Base-by-base conservation (phyloP, 2,329 filamentous ascomycete species). In the Erysiphe pulchra region DNA sequence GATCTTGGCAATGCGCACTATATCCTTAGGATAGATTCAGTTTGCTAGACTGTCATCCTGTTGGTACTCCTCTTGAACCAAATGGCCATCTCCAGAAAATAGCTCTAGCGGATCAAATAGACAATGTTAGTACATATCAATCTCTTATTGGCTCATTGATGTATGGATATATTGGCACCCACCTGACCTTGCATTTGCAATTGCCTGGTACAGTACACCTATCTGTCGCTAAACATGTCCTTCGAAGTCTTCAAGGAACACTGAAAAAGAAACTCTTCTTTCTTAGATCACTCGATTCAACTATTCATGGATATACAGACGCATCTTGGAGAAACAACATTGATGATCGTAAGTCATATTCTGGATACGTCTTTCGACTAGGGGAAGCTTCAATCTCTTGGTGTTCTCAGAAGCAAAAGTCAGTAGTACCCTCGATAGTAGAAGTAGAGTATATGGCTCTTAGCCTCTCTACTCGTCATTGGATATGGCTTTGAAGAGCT, bases 261-360 rank as follows among this genome's bases (percentile, higher is more conserved):
- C 14, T 39, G 10, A 10, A 39, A 4, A n/a, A 39, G 14, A 39
- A n/a, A 9, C 36, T 39, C 17, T 14, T 14, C n/a, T 39, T 39
- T 39, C n/a, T 5, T 39, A 39, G 2, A n/a, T 10, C 14, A 14
- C 36, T n/a, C 17, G 36, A 39, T 18, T 39, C 36, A 16, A 39
- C 36, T 10, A 16, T 39, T 39, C 36, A 39, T 18, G 8, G n/a
- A n/a, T 39, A 39, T 10, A 16, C 36, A 16, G 24, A 42, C 32
- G 41, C 6, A 42, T 42, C 41, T n/a, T 42, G 41, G 41, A 28
- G 41, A 20, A 31, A 42, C 16, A 42, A 42, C 24, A 4, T 42
- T 42, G 41, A 42, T 32, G 41, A 42, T 42, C 41, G 41, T 31
- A 42, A 32, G 41, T 42, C 41, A 14, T 42, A 42, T 42, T 42